Base-by-base conservation (phyloP, 352 stramenopile genomes). In the Phytophthora boehmeriae region DNA sequence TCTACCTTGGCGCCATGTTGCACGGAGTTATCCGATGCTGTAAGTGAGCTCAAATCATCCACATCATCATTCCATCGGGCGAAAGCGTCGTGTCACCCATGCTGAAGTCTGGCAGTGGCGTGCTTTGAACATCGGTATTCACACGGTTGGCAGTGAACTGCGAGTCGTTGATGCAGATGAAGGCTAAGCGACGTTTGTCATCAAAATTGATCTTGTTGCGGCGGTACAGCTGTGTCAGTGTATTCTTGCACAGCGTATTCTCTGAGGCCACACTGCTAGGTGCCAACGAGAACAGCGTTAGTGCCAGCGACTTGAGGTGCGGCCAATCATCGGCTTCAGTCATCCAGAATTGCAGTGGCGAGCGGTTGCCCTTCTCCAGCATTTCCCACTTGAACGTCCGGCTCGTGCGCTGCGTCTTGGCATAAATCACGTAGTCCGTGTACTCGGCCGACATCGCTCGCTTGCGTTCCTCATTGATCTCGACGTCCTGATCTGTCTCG, bases 381-480 rank as follows among this genome's bases (percentile, higher is more conserved):
- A 91, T 89, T 53, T 94, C 85, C 80, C 83, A 92, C 68, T 91
- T 91, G 72, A 89, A 92, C 28, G 83, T 92, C 34, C 83, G 75
- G 43, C 88, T 93, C 27, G 77, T 78, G 46, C 83, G 79, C 59
- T 94, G 83, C 57, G 86, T 92, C 66, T 92, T 94, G 45, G 85
- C 83, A 58, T 90, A 92, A 25, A 88, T 83, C 17, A 92, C 81
- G 34, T 92, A 94, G 44, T 91, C 83, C 5, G 70, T 83, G 65
- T 92, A 94, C 49, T 94, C 85, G 2, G 76, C 71, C 49, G 74
- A 73, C 58, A 94, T 90, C 2, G 80, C 80, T 59, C 76, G 72
- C 48, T 81, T 90, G 17, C 83, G 80, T 23, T 92, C 77, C 57
- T 92, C 79, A 46, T 86, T 88, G 9, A 90, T 42, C 4, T 76